Base-by-base conservation (phyloP, 495 filamentous ascomycete species). In the Hypoxylon crocopeplum region DNA sequence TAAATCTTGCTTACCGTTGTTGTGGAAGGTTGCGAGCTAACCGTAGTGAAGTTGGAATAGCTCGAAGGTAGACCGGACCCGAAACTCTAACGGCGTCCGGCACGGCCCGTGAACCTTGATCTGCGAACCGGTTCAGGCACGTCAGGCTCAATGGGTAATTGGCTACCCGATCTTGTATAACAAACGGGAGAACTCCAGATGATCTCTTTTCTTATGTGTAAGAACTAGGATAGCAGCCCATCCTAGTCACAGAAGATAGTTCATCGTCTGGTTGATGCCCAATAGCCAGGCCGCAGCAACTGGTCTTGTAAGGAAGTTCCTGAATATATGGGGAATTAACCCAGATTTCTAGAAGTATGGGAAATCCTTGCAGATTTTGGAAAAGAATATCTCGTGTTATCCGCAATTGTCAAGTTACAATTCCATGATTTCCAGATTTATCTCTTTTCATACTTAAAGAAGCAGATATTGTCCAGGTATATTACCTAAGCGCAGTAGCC, bases 101-200 rank as follows among this genome's bases (percentile, higher is more conserved):
- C 40, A 53, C 59, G 59, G 59, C 48, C 59, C 59, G 59, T 36
- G 10, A 45, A 52, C 46, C n/a, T 47, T 52, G 48, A 58, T 53
- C 20, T 42, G 36, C 39, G 36, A 37, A 58, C 32, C 48, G 34
- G 56, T 21, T 20, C 27, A 27, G 33, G 11, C 38, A 17, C 47
- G 32, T 15, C 15, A 12, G 17, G 5, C 6, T 25, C 34, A 27
- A 33, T 24, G 48, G 16, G 24, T 48, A 48, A 53, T 63, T 63
- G 59, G 59, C 11, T 37, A 58, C 20, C 42, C 36, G 42, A 36
- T 37, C 8, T 48, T 40, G 1, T 0, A 15, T 8, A 27, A 52
- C 10, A 16, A 16, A 39, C 32, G 39, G 33, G 15, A 27, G 32
- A 36, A 12, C 34, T 51, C 8, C 30, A 56, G 20, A 15, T 25